Base-by-base conservation (phyloP, 345 rosid species). In the Citrus medica region DNA sequence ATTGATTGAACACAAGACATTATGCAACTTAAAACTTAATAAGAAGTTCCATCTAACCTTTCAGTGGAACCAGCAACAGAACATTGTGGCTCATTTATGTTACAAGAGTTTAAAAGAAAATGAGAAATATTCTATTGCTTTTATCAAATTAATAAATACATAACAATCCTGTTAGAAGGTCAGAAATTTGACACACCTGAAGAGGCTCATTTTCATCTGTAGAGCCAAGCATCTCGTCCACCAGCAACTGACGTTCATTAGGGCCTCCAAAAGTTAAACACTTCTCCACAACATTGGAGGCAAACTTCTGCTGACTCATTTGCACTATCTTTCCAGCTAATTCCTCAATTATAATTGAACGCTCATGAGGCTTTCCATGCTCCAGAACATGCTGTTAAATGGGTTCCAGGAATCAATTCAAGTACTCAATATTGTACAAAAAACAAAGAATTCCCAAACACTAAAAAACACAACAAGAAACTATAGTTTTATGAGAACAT, bases 281-380 rank as follows among this genome's bases (percentile, higher is more conserved):
- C 83, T 89, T 90, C 86, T 90, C 91, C 24, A 88, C 91, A 48
- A 88, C 93, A 70, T 90, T 90, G 13, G 91, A 90, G 7, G 93
- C 91, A 63, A 90, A 90, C 81, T 89, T 89, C 81, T 88, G 93
- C 87, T 87, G 93, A 82, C 91, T 90, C 91, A 90, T 87, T 80
- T 88, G 87, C 69, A 90, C 93, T 46, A 90, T 88, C 75, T 87
- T 87, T 55, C 91, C 93, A 12, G 93, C 89, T 79, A 90, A 82
- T 73, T 88, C 91, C 78, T 87, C 84, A 25, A 88, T 87, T 37
- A 88, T 86, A 14, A 87, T 71, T 27, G 92, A 82, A 1, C 93
- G 89, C 71, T 92, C 97, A 51, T 88, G 86, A 33, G 94, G 87
- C 66, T 88, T 88, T 73, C 92, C 94, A 68, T 87, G 91, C 93